These are phyloP conservation scores for Syncephalastrum monosporum DNA, from an alignment of 371 early-diverging fungal genomes.

Conservation along the genomic window DNA sequence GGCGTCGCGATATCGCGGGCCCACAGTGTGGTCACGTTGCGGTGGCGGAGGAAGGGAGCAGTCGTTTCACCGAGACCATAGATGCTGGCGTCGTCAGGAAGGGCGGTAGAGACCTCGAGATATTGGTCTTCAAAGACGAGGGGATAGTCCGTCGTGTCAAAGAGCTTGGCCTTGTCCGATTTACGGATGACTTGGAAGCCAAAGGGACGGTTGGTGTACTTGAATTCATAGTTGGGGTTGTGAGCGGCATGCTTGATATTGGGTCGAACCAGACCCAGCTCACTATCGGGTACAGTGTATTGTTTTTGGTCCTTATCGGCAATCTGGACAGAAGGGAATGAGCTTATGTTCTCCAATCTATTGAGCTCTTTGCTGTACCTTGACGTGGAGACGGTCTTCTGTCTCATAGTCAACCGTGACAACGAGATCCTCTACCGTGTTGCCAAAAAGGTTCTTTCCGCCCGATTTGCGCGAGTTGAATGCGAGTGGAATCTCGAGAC, in stretches of 20 bases:
- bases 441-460: slow-evolving; percentile 32
- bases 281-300: slow-evolving; percentile 53
- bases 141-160: slow-evolving; percentile 58
- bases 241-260: slow-evolving; percentile 15
- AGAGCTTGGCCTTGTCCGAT: slow-evolving; percentile 44
- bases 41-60: not conserved
- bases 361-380: slow-evolving; percentile 17
- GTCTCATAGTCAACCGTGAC: slow-evolving; percentile 53
- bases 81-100: slow-evolving; percentile 60
- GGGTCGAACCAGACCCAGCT: slow-evolving; percentile 35
- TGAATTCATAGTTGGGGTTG: slow-evolving; percentile 40
- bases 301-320: slow-evolving; percentile 46
- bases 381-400: slow-evolving; percentile 48
- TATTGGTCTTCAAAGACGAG: slow-evolving; percentile 73
- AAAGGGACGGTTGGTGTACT: slow-evolving; percentile 49
- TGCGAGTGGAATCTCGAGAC: slow-evolving; percentile 31
- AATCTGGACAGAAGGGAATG: slow-evolving; percentile 25
- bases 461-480: slow-evolving; percentile 7
- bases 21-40: slow-evolving; percentile 47
- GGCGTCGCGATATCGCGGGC: slow-evolving; percentile 58
- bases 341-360: not conserved
- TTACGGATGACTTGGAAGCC: slow-evolving; percentile 57
- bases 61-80: slow-evolving; percentile 70
- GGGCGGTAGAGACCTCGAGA: slow-evolving; percentile 54
- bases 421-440: slow-evolving; percentile 38